Evolutionary conservation across 352 stramenopile species (phyloP).

Genomic region (Aphanomyces cochlioides): DNA sequence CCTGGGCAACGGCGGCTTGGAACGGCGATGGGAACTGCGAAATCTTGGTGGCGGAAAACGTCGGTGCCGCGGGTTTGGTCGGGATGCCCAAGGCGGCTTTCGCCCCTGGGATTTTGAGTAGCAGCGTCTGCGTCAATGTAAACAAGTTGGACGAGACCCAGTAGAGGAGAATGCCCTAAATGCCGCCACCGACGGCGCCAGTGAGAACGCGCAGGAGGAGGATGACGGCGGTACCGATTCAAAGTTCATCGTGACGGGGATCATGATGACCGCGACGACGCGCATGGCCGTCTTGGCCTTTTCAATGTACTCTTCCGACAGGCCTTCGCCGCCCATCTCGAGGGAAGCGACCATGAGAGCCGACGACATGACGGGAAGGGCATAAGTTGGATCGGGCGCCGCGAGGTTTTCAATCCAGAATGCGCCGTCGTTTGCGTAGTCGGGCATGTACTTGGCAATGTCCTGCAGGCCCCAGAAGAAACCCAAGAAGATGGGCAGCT

Average conservation of each 20-base stretch:
- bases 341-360: slow-evolving; percentile 73
- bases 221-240: slow-evolving; percentile 46
- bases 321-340: slow-evolving; percentile 60
- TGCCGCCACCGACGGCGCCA: too few relatives aligned
- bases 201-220: not conserved
- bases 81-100: slow-evolving; percentile 59
- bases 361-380: slow-evolving; percentile 75
- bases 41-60: slow-evolving; percentile 22
- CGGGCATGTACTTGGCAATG: slow-evolving; percentile 75
- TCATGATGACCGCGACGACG: slow-evolving; percentile 58
- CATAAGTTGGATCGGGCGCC: slow-evolving; percentile 60
- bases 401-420: slow-evolving; percentile 83
- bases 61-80: slow-evolving; percentile 31
- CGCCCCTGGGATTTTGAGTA: slow-evolving; percentile 53
- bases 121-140: slow-evolving; percentile 58
- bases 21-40: slow-evolving; percentile 51
- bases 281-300: slow-evolving; percentile 81
- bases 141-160: slow-evolving; percentile 84
- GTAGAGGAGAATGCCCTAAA: slow-evolving; percentile 78
- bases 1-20: slow-evolving; percentile 50
- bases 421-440: slow-evolving; percentile 67
- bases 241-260: slow-evolving; percentile 81
- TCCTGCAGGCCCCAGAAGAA: slow-evolving; percentile 83
- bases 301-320: slow-evolving; percentile 56
- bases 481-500: slow-evolving; percentile 81